phyloP scores from a whole-genome alignment of 345 rosid species.

The Rhodamnia rubescens region DNA sequence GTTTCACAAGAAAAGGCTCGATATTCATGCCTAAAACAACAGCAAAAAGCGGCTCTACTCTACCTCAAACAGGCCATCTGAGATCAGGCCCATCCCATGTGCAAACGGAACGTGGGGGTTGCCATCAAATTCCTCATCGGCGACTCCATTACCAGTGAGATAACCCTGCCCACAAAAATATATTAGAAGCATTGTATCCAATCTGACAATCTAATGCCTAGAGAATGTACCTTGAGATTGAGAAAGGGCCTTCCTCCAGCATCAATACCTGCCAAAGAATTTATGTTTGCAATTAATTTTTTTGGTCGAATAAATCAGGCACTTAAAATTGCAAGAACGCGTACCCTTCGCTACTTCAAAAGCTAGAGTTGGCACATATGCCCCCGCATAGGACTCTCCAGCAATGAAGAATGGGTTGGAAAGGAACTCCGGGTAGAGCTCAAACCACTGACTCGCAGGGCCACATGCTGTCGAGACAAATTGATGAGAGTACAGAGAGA shows the following conservation, averaged over 20 bases:
- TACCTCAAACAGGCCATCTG: conserved; percentile 28
- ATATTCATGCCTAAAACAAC: neutral
- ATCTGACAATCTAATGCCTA: neutral
- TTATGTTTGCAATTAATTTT: neutral
- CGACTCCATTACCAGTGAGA: conserved; percentile 27
- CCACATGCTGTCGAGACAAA: neutral
- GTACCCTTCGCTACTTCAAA: conserved; percentile 60
- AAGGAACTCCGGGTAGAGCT: conserved; percentile 58
- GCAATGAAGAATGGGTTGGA: conserved; percentile 62
- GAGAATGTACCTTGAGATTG: conserved; percentile 47
- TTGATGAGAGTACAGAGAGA: neutral
- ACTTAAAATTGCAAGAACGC: neutral
- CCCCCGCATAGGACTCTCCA: conserved; percentile 93
- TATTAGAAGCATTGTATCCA: neutral
- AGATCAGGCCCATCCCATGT: conserved; percentile 41
- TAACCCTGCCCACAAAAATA: conserved; percentile 32
- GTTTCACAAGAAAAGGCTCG: neutral
- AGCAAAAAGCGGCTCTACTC: neutral
- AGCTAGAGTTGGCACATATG: conserved; percentile 81
- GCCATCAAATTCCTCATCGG: conserved; percentile 18
- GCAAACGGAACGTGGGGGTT: conserved; percentile 31
- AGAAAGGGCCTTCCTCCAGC: conserved; percentile 42
- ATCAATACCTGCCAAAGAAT: conserved; percentile 42
- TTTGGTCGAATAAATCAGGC: neutral
- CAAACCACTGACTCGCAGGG: conserved; percentile 54